A percentile compares a stretch with the other conserved stretches of the same genome.
These are phyloP conservation scores for Serendipita vermifera DNA, from an alignment of 768 basidiomycete species.

Conservation along the genomic window DNA sequence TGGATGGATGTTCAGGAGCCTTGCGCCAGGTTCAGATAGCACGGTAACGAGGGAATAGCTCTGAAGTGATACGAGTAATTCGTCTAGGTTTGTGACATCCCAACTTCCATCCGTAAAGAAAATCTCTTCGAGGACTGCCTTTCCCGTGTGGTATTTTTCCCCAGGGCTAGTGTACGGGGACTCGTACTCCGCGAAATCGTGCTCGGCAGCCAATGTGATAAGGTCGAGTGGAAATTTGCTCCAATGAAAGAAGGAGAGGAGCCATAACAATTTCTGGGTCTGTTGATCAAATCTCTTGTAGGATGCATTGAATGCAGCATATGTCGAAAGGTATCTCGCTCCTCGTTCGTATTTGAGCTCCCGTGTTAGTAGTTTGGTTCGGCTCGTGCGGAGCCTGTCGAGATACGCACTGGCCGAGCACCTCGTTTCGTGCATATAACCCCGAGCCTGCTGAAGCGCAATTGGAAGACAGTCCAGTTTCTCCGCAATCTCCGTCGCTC, in stretches of 20 bases:
- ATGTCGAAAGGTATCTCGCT: neutral
- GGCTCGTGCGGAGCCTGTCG: neutral
- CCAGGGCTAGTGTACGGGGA: neutral
- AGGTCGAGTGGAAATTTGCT: neutral
- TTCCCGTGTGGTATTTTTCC: neutral
- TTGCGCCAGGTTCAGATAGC: too few relatives aligned
- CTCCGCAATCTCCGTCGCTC: neutral
- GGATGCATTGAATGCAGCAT: constrained; percentile 1
- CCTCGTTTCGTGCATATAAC: neutral
- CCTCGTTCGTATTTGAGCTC: neutral
- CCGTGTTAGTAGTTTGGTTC: neutral
- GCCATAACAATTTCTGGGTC: too few relatives aligned
- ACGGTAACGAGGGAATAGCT: too few relatives aligned
- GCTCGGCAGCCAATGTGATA: neutral
- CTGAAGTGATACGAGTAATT: too few relatives aligned
- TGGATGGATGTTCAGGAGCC: too few relatives aligned
- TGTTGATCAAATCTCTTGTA: too few relatives aligned
- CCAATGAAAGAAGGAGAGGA: too few relatives aligned
- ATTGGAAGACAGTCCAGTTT: neutral
- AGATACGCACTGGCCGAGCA: neutral
- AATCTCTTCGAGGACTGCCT: neutral
- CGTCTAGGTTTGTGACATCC: too few relatives aligned
- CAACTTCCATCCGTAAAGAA: too few relatives aligned
- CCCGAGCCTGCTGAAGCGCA: neutral
- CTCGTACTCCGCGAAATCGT: too few relatives aligned